These are phyloP conservation scores for Phanerochaete carnosa DNA, from an alignment of 768 basidiomycete genomes.

Conservation along the genomic window DNA sequence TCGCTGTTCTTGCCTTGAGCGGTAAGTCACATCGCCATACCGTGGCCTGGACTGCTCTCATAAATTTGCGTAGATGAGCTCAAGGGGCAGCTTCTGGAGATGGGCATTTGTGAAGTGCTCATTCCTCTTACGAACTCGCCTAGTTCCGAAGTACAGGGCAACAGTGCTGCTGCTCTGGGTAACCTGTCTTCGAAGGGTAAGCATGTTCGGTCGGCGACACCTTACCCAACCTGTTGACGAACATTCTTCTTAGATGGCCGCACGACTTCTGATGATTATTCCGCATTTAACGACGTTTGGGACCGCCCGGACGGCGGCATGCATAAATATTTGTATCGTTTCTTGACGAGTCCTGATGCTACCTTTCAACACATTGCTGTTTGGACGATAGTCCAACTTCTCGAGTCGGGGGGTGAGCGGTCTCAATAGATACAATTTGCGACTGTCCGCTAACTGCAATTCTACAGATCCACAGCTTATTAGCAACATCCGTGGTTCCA, in stretches of 20 bases:
- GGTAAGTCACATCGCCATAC: conserved; percentile 51
- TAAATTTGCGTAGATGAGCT: conserved; percentile 70
- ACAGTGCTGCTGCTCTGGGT: conserved; percentile 95
- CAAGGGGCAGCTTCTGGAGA: conserved; percentile 93
- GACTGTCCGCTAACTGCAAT: background rate
- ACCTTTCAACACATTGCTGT: conserved; percentile 99
- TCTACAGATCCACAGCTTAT: conserved; percentile 78
- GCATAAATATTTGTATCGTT: conserved; percentile 91
- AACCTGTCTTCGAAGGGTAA: conserved; percentile 95
- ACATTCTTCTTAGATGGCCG: conserved; percentile 58
- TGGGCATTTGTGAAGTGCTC: conserved; percentile 97
- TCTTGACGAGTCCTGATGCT: conserved; percentile 88
- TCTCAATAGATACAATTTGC: background rate
- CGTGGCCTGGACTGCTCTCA: background rate
- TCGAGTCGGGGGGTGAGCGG: conserved; percentile 85
- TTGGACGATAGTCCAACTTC: conserved; percentile 97
- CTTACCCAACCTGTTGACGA: background rate
- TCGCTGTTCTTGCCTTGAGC: conserved; percentile 92
- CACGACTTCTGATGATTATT: conserved; percentile 81
- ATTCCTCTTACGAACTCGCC: conserved; percentile 96
- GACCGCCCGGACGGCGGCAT: conserved; percentile 96
- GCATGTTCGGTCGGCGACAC: conserved; percentile 8
- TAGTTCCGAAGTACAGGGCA: conserved; percentile 97
- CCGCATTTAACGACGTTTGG: conserved; percentile 98
- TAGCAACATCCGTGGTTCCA: conserved; percentile 85